phyloP scores from a whole-genome alignment of 2,329 filamentous ascomycete genomes.

The Xylaria sp. region DNA sequence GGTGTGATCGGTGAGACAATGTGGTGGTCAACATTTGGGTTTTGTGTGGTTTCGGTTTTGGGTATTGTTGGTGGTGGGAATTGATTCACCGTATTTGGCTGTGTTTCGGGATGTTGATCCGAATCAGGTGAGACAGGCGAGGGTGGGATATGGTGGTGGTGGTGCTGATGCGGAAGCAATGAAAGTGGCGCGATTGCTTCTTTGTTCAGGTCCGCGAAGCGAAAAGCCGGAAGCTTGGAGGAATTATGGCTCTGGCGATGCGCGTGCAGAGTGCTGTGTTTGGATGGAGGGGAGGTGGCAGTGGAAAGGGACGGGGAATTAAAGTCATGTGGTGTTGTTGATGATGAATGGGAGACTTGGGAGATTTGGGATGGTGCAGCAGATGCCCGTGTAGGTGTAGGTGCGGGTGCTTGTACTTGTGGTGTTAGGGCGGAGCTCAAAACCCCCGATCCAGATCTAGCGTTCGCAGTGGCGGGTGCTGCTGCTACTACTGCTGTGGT shows the following conservation, averaged over 20 bases:
- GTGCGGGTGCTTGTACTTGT: neutral
- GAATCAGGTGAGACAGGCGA: constrained; percentile 55
- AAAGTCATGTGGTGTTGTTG: constrained; percentile 22
- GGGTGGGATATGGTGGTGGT: constrained; percentile 51
- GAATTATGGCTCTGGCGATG: constrained; percentile 66
- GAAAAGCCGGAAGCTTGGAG: constrained; percentile 66
- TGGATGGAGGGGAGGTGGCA: constrained; percentile 25
- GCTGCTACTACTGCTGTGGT: constrained; percentile 1
- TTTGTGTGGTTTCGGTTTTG: constrained; percentile 38
- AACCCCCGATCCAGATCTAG: constrained; percentile 22
- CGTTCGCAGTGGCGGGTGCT: neutral
- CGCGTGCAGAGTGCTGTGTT: constrained; percentile 51
- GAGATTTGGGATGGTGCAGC: constrained; percentile 22
- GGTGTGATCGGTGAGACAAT: constrained; percentile 45
- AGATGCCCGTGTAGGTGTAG: constrained; percentile 2
- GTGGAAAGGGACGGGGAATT: constrained; percentile 19
- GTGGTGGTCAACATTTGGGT: constrained; percentile 23
- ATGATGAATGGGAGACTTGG: constrained; percentile 23
- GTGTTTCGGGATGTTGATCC: constrained; percentile 47
- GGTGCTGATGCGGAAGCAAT: constrained; percentile 50
- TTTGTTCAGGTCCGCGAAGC: constrained; percentile 62
- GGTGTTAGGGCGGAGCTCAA: constrained; percentile 22
- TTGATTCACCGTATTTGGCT: constrained; percentile 42
- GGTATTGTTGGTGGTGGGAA: constrained; percentile 40
- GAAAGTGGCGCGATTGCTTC: constrained; percentile 51